These are phyloP conservation scores for Xylaria bambusicola DNA, from an alignment of 495 filamentous ascomycete genomes.

Conservation along the genomic window DNA sequence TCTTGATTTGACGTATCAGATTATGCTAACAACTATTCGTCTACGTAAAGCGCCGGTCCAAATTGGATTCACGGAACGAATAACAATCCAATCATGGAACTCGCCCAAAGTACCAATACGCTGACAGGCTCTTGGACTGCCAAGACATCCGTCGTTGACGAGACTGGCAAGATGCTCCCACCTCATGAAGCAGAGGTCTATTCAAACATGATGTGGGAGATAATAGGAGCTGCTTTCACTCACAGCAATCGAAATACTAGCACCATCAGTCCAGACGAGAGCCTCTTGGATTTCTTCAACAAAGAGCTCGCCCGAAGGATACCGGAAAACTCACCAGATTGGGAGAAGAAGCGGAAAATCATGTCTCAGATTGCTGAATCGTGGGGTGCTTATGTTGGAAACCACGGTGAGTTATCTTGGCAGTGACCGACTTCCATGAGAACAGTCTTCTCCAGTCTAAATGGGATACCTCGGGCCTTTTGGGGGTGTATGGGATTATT, in stretches of 20 bases:
- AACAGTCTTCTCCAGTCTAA: no score
- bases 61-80: constrained; percentile 96
- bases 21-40: constrained; percentile 1
- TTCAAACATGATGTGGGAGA: constrained; percentile 71
- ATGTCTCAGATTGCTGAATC: constrained; percentile 67
- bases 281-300: constrained; percentile 76
- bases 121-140: constrained; percentile 60
- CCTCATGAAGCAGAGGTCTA: constrained; percentile 53
- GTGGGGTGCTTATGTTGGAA: constrained; percentile 91
- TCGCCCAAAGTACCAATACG: constrained; percentile 71
- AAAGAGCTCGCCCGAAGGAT: constrained; percentile 59
- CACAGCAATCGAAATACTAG: constrained; percentile 70
- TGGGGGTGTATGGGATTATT: no score
- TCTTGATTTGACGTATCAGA: not conserved
- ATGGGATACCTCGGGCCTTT: no score
- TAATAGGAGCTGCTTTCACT: constrained; percentile 75
- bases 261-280: constrained; percentile 64
- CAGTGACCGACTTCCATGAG: constrained; percentile 8
- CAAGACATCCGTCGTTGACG: constrained; percentile 59
- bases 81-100: constrained; percentile 78
- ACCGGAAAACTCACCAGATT: constrained; percentile 46
- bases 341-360: constrained; percentile 50
- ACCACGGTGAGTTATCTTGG: constrained; percentile 31
- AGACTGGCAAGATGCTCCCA: constrained; percentile 60
- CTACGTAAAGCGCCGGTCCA: constrained; percentile 62